A percentile compares a stretch with the other conserved stretches of the same genome.
phyloP scores from a whole-genome alignment of 768 basidiomycete species.

The Rhizopogon roseolus region DNA sequence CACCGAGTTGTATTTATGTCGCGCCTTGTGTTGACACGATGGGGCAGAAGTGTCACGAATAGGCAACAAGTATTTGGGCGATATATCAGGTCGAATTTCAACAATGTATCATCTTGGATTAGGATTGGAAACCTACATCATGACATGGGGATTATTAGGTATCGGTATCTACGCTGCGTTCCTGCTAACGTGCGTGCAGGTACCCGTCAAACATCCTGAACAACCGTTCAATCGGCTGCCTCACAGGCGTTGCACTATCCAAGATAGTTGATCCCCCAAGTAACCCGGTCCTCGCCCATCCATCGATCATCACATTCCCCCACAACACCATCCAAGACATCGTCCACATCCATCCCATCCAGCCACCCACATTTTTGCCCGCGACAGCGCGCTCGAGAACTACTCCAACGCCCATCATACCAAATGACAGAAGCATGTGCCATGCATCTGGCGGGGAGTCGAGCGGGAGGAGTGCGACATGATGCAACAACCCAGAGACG shows the following conservation, averaged over 20 bases:
- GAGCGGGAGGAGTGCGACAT: constrained; percentile 46
- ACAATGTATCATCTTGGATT: too few relatives aligned
- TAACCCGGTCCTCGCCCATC: constrained; percentile 10
- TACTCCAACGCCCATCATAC: constrained; percentile 49
- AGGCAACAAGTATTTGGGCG: too few relatives aligned
- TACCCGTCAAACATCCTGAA: constrained; percentile 10
- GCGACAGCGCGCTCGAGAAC: constrained; percentile 36
- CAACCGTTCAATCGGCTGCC: constrained; percentile 6
- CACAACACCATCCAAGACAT: constrained; percentile 22
- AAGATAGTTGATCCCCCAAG: constrained; percentile 6
- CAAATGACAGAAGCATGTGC: constrained; percentile 43
- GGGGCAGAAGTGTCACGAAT: too few relatives aligned
- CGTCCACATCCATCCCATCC: constrained; percentile 31
- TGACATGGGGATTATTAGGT: too few relatives aligned
- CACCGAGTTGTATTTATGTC: too few relatives aligned
- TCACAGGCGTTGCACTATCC: constrained; percentile 6
- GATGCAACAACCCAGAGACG: constrained; percentile 53
- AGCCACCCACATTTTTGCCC: constrained; percentile 24
- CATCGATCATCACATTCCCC: constrained; percentile 20
- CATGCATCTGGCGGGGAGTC: constrained; percentile 40
- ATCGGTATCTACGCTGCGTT: too few relatives aligned
- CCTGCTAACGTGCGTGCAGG: constrained; percentile 3
- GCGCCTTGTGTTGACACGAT: neutral
- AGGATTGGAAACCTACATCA: too few relatives aligned
- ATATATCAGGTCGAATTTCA: neutral